These are phyloP conservation scores for Calonectria naviculata DNA, from an alignment of 2,329 filamentous ascomycete genomes.

Conservation along the genomic window DNA sequence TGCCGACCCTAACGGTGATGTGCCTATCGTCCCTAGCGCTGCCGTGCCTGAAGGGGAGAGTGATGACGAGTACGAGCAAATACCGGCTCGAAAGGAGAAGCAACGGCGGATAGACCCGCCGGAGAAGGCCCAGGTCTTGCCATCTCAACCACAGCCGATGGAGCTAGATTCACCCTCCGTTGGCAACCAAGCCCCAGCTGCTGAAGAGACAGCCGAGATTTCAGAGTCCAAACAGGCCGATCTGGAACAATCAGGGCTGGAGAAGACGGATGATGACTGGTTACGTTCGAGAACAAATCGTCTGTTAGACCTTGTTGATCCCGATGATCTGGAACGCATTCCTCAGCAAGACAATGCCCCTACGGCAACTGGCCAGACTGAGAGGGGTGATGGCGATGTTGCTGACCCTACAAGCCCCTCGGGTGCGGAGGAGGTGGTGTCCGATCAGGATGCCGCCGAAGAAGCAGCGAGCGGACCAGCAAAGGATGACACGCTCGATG, in stretches of 20 bases:
- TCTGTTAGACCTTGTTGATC: conserved; percentile 84
- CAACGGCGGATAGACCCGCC: conserved; percentile 50
- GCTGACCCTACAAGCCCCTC: conserved; percentile 26
- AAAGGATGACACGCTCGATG: conserved; percentile 41
- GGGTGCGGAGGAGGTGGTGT: conserved; percentile 30
- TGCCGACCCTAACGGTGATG: conserved; percentile 31
- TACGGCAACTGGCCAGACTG: conserved; percentile 28
- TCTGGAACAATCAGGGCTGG: conserved; percentile 43
- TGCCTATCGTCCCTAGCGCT: conserved; percentile 39
- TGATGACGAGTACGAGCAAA: conserved; percentile 80
- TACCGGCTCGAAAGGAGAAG: conserved; percentile 65
- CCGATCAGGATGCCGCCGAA: conserved; percentile 40
- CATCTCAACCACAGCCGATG: conserved; percentile 31
- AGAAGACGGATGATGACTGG: conserved; percentile 87
- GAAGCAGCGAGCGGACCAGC: conserved; percentile 40
- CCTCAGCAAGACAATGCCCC: conserved; percentile 27
- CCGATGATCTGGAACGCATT: conserved; percentile 63
- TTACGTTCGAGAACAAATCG: conserved; percentile 88
- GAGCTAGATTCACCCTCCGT: conserved; percentile 28
- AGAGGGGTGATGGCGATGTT: conserved; percentile 28
- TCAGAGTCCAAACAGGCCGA: conserved; percentile 34
- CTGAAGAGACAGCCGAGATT: conserved; percentile 33
- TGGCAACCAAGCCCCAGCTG: conserved; percentile 22
- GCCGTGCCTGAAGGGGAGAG: conserved; percentile 67
- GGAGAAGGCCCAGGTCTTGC: conserved; percentile 30